Percentiles rank a stretch among this genome's conserved stretches.
Conservation (phyloP, 176 grass and related monocot genomes). For the Hordeum marinum region DNA sequence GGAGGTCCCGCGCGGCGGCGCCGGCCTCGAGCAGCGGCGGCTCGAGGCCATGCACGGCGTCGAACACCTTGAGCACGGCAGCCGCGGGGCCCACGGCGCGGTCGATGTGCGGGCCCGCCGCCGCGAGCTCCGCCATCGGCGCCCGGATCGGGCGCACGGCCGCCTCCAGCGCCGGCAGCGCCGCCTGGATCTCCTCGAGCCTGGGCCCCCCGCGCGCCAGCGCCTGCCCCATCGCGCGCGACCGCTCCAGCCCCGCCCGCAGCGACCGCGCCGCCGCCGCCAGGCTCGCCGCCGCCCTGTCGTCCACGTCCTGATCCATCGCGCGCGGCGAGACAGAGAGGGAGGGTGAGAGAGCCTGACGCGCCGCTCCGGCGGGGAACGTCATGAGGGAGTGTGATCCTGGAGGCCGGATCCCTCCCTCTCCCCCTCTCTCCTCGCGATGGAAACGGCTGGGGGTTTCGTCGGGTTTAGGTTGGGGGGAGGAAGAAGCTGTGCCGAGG, state of each 20-base stretch:
- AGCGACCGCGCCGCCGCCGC: constrained; percentile 44
- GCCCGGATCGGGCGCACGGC: constrained; percentile 83
- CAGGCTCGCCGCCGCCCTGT: constrained; percentile 31
- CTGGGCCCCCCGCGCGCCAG: constrained; percentile 50
- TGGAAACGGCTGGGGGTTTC: neutral
- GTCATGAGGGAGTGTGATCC: neutral
- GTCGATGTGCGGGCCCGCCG: constrained; percentile 75
- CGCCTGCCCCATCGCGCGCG: constrained; percentile 33
- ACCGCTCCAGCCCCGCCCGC: constrained; percentile 47
- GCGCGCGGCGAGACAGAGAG: neutral
- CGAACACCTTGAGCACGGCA: constrained; percentile 96
- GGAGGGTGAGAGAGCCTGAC: neutral
- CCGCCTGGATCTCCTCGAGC: constrained; percentile 72
- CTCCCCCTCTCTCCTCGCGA: neutral
- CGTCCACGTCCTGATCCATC: constrained; percentile 19
- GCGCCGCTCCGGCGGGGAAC: neutral
- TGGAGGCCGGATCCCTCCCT: neutral
- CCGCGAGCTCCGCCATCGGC: constrained; percentile 36
- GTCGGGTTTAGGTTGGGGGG: neutral
- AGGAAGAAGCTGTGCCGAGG: neutral
- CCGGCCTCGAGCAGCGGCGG: constrained; percentile 53
- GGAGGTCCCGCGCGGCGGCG: constrained; percentile 36
- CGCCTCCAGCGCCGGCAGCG: constrained; percentile 68
- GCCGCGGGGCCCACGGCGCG: constrained; percentile 79
- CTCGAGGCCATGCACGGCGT: constrained; percentile 89